These are phyloP conservation scores for Saussurea involucrata DNA, from an alignment of 129 eudicot genomes.

Conservation along the genomic window DNA sequence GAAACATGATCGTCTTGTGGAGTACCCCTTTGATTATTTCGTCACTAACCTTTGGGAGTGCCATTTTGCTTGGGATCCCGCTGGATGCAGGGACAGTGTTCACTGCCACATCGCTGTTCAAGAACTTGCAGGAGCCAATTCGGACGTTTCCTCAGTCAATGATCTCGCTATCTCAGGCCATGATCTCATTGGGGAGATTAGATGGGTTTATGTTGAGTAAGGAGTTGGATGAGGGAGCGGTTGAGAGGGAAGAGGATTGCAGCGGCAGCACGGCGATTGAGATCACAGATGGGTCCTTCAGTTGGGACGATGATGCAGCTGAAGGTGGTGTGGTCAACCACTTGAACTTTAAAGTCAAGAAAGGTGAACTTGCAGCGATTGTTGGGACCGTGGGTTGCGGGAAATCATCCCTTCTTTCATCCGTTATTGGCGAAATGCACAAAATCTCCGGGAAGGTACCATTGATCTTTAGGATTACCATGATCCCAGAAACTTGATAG, in stretches of 20 bases:
- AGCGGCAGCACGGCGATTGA: conserved; percentile 52
- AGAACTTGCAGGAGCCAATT: conserved; percentile 85
- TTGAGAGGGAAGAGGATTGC: conserved; percentile 61
- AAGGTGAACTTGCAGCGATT: conserved; percentile 67
- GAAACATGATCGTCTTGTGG: conserved; percentile 70
- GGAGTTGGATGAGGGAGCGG: conserved; percentile 60
- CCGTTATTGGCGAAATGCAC: conserved; percentile 80
- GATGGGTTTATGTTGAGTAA: conserved; percentile 67
- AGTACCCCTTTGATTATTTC: conserved; percentile 61
- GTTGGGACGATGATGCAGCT: conserved; percentile 72
- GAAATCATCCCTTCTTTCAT: conserved; percentile 65
- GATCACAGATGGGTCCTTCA: conserved; percentile 57
- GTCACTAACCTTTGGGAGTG: conserved; percentile 66
- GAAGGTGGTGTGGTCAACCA: conserved; percentile 42
- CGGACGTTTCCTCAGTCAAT: conserved; percentile 83
- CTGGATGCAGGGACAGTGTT: conserved; percentile 80
- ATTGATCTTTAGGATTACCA: not conserved
- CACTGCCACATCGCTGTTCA: conserved; percentile 69
- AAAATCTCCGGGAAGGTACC: conserved; percentile 63
- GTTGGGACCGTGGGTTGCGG: conserved; percentile 89
- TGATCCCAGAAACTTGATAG: too few species aligned
- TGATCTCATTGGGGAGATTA: conserved; percentile 74
- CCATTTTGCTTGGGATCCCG: conserved; percentile 52
- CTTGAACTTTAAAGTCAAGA: conserved; percentile 44
- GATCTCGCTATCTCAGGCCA: conserved; percentile 86